phyloP scores from a whole-genome alignment of 805 yeast species.

The Metschnikowia aberdeeniae region DNA sequence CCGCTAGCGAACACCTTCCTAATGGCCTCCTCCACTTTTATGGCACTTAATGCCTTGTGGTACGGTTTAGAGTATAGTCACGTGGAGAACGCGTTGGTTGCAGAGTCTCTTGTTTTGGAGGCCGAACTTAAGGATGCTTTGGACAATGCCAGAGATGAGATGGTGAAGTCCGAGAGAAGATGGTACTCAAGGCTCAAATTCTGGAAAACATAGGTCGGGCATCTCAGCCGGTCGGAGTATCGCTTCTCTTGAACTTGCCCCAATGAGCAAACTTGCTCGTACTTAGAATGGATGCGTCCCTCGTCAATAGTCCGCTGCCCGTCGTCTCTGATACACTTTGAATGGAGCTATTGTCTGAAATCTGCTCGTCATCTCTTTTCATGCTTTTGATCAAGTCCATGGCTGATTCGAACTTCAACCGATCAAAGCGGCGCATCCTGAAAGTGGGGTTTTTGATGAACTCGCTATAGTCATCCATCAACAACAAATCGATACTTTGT shows the following conservation, averaged over 20 bases:
- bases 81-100: conserved; percentile 13
- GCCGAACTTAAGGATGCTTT: conserved; percentile 12
- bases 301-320: conserved; percentile 11
- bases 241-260: conserved; percentile 22
- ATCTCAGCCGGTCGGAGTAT: conserved; percentile 1
- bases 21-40: conserved; percentile 36
- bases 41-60: conserved; percentile 34
- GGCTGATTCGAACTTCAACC: conserved; percentile 73
- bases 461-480: conserved; percentile 59
- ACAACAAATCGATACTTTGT: conserved; percentile 72
- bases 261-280: conserved; percentile 32
- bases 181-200: conserved; percentile 16
- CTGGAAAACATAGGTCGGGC: conserved; percentile 16
- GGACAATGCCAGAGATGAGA: conserved; percentile 13
- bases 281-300: conserved; percentile 18
- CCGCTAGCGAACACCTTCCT: conserved; percentile 38
- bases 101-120: conserved; percentile 16
- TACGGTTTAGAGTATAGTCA: conserved; percentile 27
- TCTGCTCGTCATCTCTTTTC: conserved; percentile 19
- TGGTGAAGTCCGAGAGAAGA: conserved; percentile 12
- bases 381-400: conserved; percentile 54
- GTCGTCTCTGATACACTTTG: conserved; percentile 7
- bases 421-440: conserved; percentile 56
- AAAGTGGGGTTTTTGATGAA: conserved; percentile 49
- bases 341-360: conserved; percentile 12